Evolutionary conservation across 148 eudicot genomes (phyloP).

Genomic region (Drosera capensis): DNA sequence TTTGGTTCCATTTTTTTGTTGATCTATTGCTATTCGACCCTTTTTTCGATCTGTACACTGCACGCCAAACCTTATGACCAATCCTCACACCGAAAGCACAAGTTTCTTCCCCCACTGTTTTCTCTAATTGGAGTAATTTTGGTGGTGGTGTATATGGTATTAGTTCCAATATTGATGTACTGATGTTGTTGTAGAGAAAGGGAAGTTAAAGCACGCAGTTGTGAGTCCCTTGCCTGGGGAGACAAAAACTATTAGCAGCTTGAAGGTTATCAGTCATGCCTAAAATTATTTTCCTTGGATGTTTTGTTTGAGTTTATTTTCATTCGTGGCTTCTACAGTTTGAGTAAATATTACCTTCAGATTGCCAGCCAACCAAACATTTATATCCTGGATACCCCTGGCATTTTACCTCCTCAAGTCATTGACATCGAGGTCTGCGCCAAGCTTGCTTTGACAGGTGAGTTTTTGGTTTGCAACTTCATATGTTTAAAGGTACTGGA

Average conservation of each 20-base stretch:
- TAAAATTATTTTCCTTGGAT: conserved; percentile 1
- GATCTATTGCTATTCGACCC: no score
- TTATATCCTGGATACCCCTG: conserved; percentile 81
- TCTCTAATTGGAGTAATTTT: no score
- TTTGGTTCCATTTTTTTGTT: no score
- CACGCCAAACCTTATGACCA: no score
- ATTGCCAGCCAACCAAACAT: conserved; percentile 89
- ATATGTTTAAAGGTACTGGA: no score
- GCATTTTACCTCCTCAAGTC: conserved; percentile 54
- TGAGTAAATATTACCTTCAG: conserved; percentile 20
- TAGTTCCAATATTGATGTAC: no score
- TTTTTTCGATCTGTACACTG: no score
- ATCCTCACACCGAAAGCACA: no score
- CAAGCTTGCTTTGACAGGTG: conserved; percentile 83
- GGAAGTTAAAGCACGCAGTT: conserved; percentile 59
- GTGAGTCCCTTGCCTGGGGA: conserved; percentile 71
- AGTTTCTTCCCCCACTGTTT: no score
- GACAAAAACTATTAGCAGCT: conserved; percentile 62
- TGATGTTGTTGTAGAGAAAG: no score
- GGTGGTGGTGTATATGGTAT: no score
- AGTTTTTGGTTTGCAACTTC: neutral
- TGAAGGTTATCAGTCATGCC: conserved; percentile 57
- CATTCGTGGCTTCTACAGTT: no score
- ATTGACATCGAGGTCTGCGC: conserved; percentile 33
- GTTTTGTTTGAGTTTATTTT: neutral